A percentile compares a stretch with the other conserved stretches of the same genome.
Evolutionary conservation across 2,329 filamentous ascomycete genomes (phyloP).

Genomic region (Grosmannia huntii): DNA sequence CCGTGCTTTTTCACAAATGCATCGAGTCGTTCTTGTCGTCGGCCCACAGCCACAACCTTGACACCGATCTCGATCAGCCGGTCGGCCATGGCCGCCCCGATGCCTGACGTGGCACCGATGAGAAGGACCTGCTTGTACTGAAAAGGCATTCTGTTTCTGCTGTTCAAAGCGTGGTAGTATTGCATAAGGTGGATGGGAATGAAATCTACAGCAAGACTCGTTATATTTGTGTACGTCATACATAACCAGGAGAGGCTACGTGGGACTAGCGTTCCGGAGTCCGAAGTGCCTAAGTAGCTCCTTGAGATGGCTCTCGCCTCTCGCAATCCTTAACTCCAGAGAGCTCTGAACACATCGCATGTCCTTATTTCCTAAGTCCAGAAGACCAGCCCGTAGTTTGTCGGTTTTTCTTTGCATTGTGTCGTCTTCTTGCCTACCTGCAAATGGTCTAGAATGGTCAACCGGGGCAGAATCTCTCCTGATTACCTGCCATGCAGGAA

Average conservation of each 20-base stretch:
- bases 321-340: too few species aligned
- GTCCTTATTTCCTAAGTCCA: too few species aligned
- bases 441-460: too few species aligned
- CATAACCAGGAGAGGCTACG: too few species aligned
- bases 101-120: conserved; percentile 40
- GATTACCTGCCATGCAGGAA: background rate
- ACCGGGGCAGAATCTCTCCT: background rate
- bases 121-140: conserved; percentile 41
- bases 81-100: conserved; percentile 33
- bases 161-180: too few species aligned
- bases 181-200: too few species aligned
- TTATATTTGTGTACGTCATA: background rate
- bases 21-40: conserved; percentile 35
- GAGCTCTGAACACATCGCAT: too few species aligned
- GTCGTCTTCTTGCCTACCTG: too few species aligned
- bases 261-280: background rate
- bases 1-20: conserved; percentile 32
- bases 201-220: too few species aligned
- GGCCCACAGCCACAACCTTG: conserved; percentile 41
- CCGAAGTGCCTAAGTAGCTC: too few species aligned
- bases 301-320: too few species aligned
- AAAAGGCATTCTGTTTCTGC: conserved; percentile 36
- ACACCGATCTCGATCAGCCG: conserved; percentile 28
- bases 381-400: background rate
- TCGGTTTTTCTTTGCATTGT: too few species aligned